Evolutionary conservation across 1,139 yeast species (phyloP).

Genomic region (Kodamaea ohmeri): DNA sequence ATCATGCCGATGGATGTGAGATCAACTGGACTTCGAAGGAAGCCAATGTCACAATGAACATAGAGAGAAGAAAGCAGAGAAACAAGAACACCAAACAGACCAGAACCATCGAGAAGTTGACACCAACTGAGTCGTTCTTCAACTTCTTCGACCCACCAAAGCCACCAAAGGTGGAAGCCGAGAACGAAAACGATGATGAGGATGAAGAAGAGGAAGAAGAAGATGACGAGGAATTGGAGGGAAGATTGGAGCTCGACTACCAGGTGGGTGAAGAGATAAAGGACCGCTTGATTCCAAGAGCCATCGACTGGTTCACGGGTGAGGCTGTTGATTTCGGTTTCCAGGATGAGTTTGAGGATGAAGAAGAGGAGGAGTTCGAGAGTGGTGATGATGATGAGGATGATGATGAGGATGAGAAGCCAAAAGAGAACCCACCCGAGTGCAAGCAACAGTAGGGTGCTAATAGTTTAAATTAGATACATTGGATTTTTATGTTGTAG

Average conservation of each 20-base stretch:
- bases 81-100: slow-evolving; percentile 97
- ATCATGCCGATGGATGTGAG: slow-evolving; percentile 89
- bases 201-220: slow-evolving; percentile 53
- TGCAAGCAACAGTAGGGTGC: slow-evolving; percentile 75
- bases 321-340: slow-evolving; percentile 72
- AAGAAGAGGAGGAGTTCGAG: slow-evolving; percentile 42
- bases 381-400: slow-evolving; percentile 50
- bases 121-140: slow-evolving; percentile 92
- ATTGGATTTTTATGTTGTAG: neutral
- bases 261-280: slow-evolving; percentile 95
- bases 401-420: slow-evolving; percentile 31
- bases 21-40: slow-evolving; percentile 85
- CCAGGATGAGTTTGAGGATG: slow-evolving; percentile 45
- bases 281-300: slow-evolving; percentile 93
- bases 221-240: slow-evolving; percentile 75
- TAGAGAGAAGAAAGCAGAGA: slow-evolving; percentile 96
- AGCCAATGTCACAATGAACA: slow-evolving; percentile 75
- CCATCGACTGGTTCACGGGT: slow-evolving; percentile 97
- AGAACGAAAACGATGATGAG: slow-evolving; percentile 36
- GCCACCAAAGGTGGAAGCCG: slow-evolving; percentile 53
- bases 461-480: neutral
- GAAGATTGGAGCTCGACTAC: slow-evolving; percentile 85
- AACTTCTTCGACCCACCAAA: slow-evolving; percentile 93
- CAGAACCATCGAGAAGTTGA: slow-evolving; percentile 89
- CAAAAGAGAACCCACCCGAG: slow-evolving; percentile 73